Conservation (phyloP, 202 grass and related monocot species). For the Setaria viridis region DNA sequence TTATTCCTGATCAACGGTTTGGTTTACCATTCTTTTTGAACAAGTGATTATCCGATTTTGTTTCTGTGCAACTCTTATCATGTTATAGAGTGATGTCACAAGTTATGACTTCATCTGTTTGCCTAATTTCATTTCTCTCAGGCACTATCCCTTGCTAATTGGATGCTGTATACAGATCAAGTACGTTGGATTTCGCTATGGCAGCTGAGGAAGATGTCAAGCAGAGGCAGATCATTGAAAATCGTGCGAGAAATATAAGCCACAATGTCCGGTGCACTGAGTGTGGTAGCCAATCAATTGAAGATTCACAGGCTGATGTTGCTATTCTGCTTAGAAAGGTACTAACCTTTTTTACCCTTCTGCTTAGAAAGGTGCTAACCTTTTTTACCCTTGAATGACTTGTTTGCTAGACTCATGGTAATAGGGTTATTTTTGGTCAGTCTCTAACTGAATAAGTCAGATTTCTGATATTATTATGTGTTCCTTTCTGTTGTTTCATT, state of each 20-base stretch:
- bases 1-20: not conserved
- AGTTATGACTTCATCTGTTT: slow-evolving; percentile 2
- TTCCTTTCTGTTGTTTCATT: not conserved
- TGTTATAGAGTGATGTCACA: not conserved
- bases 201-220: slow-evolving; percentile 70
- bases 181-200: slow-evolving; percentile 52
- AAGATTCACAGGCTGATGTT: slow-evolving; percentile 97
- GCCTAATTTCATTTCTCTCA: not conserved
- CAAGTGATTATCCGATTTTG: not conserved
- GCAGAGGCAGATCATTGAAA: slow-evolving; percentile 71
- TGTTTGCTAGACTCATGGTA: not conserved
- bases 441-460: not conserved
- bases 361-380: slow-evolving; percentile 50
- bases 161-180: not conserved
- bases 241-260: slow-evolving; percentile 87
- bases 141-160: slow-evolving; percentile 11
- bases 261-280: slow-evolving; percentile 95
- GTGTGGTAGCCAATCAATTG: slow-evolving; percentile 97
- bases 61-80: not conserved
- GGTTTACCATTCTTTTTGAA: not conserved
- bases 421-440: not conserved
- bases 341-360: not conserved
- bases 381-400: not conserved
- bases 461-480: not conserved
- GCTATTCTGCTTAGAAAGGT: slow-evolving; percentile 96